These are phyloP conservation scores for Pythium brassicae DNA, from an alignment of 352 stramenopile species.

Conservation along the genomic window DNA sequence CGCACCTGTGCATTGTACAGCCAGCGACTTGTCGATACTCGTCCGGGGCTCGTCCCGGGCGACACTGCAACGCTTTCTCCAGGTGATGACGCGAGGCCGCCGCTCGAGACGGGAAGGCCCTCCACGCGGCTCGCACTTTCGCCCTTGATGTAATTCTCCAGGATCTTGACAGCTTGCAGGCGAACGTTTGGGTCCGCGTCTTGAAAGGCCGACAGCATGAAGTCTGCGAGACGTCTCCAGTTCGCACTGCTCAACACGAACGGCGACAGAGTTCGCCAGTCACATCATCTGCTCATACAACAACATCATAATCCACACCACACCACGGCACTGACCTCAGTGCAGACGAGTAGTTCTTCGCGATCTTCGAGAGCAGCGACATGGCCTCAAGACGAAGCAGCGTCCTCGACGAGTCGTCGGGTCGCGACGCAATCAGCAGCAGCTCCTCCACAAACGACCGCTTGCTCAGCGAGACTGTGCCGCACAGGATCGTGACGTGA, in stretches of 20 bases:
- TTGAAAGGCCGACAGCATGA: slow-evolving; percentile 81
- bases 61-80: not conserved
- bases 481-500: slow-evolving; percentile 62
- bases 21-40: slow-evolving; percentile 11
- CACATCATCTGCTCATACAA: not conserved
- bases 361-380: slow-evolving; percentile 78
- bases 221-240: slow-evolving; percentile 64
- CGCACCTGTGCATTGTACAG: slow-evolving; percentile 15
- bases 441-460: slow-evolving; percentile 77
- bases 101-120: not conserved
- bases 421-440: slow-evolving; percentile 52
- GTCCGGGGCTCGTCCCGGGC: slow-evolving; percentile 4
- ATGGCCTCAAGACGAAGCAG: slow-evolving; percentile 77
- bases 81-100: not conserved
- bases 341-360: slow-evolving; percentile 77
- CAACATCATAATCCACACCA: not conserved
- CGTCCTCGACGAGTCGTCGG: slow-evolving; percentile 45
- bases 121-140: slow-evolving; percentile 23
- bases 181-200: slow-evolving; percentile 83
- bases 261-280: not conserved
- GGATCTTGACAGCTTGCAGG: slow-evolving; percentile 82
- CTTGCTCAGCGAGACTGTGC: slow-evolving; percentile 45
- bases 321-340: slow-evolving; percentile 26
- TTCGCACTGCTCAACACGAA: slow-evolving; percentile 21
- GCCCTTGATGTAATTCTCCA: slow-evolving; percentile 87